These are phyloP conservation scores for Ophiostoma sp. DNA, from an alignment of 2,329 filamentous ascomycete species.

Conservation along the genomic window DNA sequence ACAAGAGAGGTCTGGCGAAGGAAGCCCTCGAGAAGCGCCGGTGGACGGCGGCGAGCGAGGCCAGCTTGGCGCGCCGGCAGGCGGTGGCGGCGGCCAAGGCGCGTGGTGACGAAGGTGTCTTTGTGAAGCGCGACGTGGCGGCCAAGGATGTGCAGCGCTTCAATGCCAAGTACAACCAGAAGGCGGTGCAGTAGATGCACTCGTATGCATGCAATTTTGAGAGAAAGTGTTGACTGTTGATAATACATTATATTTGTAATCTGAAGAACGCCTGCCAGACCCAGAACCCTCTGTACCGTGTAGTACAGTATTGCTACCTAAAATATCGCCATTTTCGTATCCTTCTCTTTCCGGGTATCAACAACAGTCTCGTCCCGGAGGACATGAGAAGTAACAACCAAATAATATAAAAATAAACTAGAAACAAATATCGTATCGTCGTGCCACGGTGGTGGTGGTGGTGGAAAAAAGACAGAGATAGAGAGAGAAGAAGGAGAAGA, in stretches of 20 bases:
- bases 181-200: slow-evolving; percentile 22
- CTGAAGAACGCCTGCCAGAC: not conserved
- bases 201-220: not conserved
- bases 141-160: slow-evolving; percentile 11
- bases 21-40: not conserved
- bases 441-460: not conserved
- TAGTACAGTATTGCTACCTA: not conserved
- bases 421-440: not conserved
- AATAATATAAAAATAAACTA: not conserved
- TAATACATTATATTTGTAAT: not conserved
- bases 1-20: not conserved
- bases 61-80: slow-evolving; percentile 8
- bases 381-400: not conserved
- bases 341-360: slow-evolving; percentile 3
- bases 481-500: no score
- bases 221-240: not conserved
- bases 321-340: not conserved
- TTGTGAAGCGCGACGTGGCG: not conserved
- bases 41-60: slow-evolving; percentile 13
- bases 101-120: not conserved
- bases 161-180: slow-evolving; percentile 26
- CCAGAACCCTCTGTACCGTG: not conserved
- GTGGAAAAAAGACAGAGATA: no score
- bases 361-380: not conserved
- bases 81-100: slow-evolving; percentile 14